These are phyloP conservation scores for Calocybe gangraenosa DNA, from an alignment of 768 basidiomycete species.

Conservation along the genomic window DNA sequence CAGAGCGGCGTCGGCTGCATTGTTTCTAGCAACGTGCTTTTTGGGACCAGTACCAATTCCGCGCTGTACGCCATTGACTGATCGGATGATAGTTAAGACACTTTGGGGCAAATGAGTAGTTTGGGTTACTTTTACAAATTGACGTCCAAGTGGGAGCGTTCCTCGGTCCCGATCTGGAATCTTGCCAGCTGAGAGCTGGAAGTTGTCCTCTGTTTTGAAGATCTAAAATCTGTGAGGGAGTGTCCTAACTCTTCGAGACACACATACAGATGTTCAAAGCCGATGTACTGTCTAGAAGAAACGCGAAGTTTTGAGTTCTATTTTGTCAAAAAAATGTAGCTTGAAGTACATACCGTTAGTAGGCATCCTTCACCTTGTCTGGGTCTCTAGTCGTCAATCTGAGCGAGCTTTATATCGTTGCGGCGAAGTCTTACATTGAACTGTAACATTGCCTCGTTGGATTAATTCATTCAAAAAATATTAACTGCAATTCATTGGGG, in stretches of 20 bases:
- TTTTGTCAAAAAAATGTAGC: background rate
- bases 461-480: conserved; percentile 17
- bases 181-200: conserved; percentile 51
- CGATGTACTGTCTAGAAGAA: conserved; percentile 23
- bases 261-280: conserved; percentile 35
- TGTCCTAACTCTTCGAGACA: background rate
- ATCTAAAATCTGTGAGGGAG: conserved; percentile 32
- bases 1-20: conserved; percentile 45
- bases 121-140: conserved; percentile 50
- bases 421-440: conserved; percentile 1
- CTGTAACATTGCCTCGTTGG: conserved; percentile 9
- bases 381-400: conserved; percentile 2
- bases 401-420: conserved; percentile 14
- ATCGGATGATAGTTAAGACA: background rate
- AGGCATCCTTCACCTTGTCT: conserved; percentile 14
- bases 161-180: conserved; percentile 37
- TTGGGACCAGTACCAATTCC: conserved; percentile 46
- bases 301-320: background rate
- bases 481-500: conserved; percentile 17
- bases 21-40: conserved; percentile 46
- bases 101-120: background rate
- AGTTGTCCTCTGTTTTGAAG: conserved; percentile 43
- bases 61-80: conserved; percentile 49
- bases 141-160: conserved; percentile 52
- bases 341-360: conserved; percentile 15